These are phyloP conservation scores for Xerocomellus dryophilus DNA, from an alignment of 768 basidiomycete genomes.

Conservation along the genomic window DNA sequence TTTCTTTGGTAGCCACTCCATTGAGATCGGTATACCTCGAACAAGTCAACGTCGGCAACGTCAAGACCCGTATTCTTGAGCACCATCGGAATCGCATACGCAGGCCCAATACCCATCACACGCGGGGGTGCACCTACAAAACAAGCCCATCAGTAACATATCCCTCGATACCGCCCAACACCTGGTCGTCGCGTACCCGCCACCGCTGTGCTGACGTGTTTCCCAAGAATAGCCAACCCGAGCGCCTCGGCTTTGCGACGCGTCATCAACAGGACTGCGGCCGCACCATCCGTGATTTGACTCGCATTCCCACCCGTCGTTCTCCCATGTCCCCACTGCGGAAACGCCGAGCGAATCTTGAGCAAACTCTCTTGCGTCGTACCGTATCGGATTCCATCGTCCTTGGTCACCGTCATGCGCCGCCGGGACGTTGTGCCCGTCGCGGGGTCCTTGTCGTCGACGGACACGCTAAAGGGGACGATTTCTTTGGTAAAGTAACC, in stretches of 20 bases:
- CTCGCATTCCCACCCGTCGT: slow-evolving; percentile 87
- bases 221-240: slow-evolving; percentile 70
- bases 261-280: slow-evolving; percentile 79
- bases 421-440: slow-evolving; percentile 46
- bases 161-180: not conserved
- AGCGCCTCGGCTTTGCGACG: slow-evolving; percentile 74
- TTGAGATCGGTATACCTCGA: slow-evolving; percentile 49
- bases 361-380: slow-evolving; percentile 63
- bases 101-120: slow-evolving; percentile 87
- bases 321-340: slow-evolving; percentile 70
- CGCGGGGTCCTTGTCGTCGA: slow-evolving; percentile 55
- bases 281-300: slow-evolving; percentile 82
- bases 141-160: not conserved
- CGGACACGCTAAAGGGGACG: slow-evolving; percentile 68
- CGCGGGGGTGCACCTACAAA: slow-evolving; percentile 65
- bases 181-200: slow-evolving; percentile 42
- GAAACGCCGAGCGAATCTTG: slow-evolving; percentile 74
- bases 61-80: slow-evolving; percentile 65
- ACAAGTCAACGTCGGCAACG: slow-evolving; percentile 71
- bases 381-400: slow-evolving; percentile 76
- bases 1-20: not conserved
- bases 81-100: slow-evolving; percentile 77
- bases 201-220: slow-evolving; percentile 70
- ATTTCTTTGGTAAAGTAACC: slow-evolving; percentile 70
- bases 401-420: slow-evolving; percentile 56